Evolutionary conservation across 2,329 filamentous ascomycete genomes (phyloP), one percentile per base, ranked within the genome.

Genomic region (Fusarium equiseti): DNA sequence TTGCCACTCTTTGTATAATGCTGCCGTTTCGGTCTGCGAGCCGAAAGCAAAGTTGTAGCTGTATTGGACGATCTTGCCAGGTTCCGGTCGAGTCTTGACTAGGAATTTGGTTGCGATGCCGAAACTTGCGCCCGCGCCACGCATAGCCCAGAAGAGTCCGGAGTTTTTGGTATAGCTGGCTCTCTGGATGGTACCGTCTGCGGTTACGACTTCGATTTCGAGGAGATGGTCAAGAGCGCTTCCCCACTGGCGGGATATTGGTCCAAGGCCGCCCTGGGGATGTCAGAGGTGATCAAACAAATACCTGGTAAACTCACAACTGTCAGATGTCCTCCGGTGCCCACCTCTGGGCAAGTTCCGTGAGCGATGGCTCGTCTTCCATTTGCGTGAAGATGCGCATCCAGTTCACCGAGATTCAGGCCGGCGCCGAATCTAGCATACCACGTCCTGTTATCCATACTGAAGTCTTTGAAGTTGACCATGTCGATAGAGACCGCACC

Each of bases 241-340:
- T 52, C 88, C 88, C 87, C 87, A 89, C 83, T 88, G 87, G 22
- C 88, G 82, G 8, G 87, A 89, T 67, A 84, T 83, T n/a, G 86
- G 85, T 0, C 88, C 88, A 8, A 88, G 82, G 3, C 88, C 88
- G 48, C 88, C 88, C 84, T 88, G 61, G 5, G 13, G 8, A 2
- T 57, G 46, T 69, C 56, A 67, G 66, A 22, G 6, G 12, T 16
- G 1, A 2, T 5, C 2, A 15, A 18, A 15, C 5, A 26, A 12
- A 8, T 4, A 6, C 11, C 6, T 2, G 22, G 16, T 13, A n/a
- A 24, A 77, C 83, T 72, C 70, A 87, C 86, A 60, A 88, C 86
- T 4, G 86, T 88, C 5, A 86, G 84, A 71, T 90, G 87, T 0
- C 88, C 88, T 38, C 87, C 88, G 12, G 88, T 82, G 8, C 88